phyloP scores from a whole-genome alignment of 805 yeast genomes.

The Pichia deserticola region DNA sequence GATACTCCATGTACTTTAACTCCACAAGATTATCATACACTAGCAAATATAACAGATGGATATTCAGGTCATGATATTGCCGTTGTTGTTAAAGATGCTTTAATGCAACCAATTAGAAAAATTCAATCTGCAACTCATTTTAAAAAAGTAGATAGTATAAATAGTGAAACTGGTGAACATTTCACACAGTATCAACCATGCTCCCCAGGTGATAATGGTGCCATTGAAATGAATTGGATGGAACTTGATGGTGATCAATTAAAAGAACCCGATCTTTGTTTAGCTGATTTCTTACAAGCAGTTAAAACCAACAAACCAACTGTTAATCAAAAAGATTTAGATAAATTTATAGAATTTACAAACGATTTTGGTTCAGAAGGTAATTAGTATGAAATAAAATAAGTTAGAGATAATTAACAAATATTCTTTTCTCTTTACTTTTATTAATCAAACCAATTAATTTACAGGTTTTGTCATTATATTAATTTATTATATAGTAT shows the following conservation, averaged over 20 bases:
- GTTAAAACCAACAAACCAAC: slow-evolving; percentile 91
- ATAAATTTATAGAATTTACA: slow-evolving; percentile 80
- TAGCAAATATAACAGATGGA: slow-evolving; percentile 94
- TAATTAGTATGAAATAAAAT: slow-evolving; percentile 28
- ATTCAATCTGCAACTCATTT: slow-evolving; percentile 96
- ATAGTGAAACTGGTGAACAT: slow-evolving; percentile 28
- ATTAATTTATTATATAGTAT: background rate
- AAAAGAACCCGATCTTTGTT: slow-evolving; percentile 79
- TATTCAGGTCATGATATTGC: slow-evolving; percentile 97
- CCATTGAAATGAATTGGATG: slow-evolving; percentile 89
- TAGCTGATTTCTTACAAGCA: slow-evolving; percentile 91
- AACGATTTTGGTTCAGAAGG: slow-evolving; percentile 98
- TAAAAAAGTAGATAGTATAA: slow-evolving; percentile 46
- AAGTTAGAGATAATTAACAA: no score
- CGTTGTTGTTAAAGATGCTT: slow-evolving; percentile 92
- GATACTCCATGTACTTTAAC: slow-evolving; percentile 76
- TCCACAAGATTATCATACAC: slow-evolving; percentile 61
- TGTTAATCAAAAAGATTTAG: slow-evolving; percentile 77
- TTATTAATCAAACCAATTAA: no score
- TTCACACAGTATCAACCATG: slow-evolving; percentile 70
- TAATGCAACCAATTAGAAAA: slow-evolving; percentile 96
- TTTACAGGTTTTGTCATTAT: no score
- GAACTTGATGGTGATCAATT: slow-evolving; percentile 84
- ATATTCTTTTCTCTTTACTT: no score
- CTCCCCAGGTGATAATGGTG: slow-evolving; percentile 90